Conservation (phyloP, 2,329 filamentous ascomycete genomes). For the Diplodia mutila region DNA sequence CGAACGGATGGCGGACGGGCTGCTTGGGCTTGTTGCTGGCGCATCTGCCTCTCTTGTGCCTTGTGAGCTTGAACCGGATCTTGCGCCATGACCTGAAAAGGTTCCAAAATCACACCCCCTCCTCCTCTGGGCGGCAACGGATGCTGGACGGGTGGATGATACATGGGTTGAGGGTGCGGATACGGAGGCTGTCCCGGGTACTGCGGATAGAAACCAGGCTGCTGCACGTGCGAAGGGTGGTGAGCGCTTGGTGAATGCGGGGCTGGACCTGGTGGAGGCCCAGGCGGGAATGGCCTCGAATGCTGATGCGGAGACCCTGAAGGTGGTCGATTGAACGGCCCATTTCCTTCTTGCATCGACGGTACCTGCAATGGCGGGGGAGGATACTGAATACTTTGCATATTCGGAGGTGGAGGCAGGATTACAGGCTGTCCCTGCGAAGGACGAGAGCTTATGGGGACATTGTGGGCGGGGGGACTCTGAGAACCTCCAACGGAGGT, state of each 20-base stretch:
- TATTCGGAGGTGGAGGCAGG: constrained; percentile 41
- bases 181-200: constrained; percentile 36
- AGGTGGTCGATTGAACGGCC: constrained; percentile 34
- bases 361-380: constrained; percentile 29
- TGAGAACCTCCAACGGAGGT: constrained; percentile 28
- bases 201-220: constrained; percentile 39
- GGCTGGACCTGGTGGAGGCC: constrained; percentile 34
- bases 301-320: constrained; percentile 37
- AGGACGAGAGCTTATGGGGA: constrained; percentile 13
- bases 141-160: constrained; percentile 44
- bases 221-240: constrained; percentile 37
- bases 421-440: constrained; percentile 15
- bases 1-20: constrained; percentile 9
- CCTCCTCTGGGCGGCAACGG: constrained; percentile 8
- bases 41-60: constrained; percentile 34
- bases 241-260: constrained; percentile 38
- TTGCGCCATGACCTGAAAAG: constrained; percentile 53
- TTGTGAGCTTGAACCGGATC: constrained; percentile 46
- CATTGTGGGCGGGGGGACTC: constrained; percentile 28
- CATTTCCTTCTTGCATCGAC: constrained; percentile 34
- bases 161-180: constrained; percentile 37
- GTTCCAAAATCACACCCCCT: constrained; percentile 52
- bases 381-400: constrained; percentile 42
- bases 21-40: constrained; percentile 29
- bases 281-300: constrained; percentile 28